Base-by-base conservation (phyloP, 1,284 basidiomycete genomes). In the Cryptococcus sp. region DNA sequence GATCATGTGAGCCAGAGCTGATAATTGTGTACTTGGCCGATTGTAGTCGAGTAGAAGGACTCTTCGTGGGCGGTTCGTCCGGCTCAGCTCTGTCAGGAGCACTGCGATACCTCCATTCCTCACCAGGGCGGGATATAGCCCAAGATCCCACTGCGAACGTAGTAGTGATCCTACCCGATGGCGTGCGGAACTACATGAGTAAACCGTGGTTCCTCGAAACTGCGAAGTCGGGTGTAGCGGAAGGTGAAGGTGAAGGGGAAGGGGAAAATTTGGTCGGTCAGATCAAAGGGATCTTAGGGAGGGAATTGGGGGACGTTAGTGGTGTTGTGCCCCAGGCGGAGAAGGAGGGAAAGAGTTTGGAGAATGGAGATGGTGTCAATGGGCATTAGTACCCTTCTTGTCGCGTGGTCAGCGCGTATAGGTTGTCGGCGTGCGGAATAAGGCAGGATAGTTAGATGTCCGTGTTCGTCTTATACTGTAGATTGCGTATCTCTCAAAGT, bases 181-280 rank as follows among this genome's bases (percentile, higher is more conserved):
- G 92, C 3, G 87, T 97, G 57, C 85, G 94, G 61, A 98, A 98
- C 78, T 98, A 98, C 78, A 95, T 98, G 85, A 91, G 89, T 80
- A 96, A 95, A 62, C 64, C 68, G 13, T 78, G 77, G 77, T 78
- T 78, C 69, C 61, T 78, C 17, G 65, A 65, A n/a, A 58, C 61
- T 19, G 55, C 62, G 23, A 58, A 62, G 23, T 47, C 52, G 7
- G 45, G 51, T 3, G 43, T 57, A 2, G 27, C 47, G 1, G 60
- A 56, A 6, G 52, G 39, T 13, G 45, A 54, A 40, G 46, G 38
- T 10, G 58, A 49, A 17, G 54, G 43, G n/a, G 2, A 25, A 25
- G 30, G 30, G 30, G 46, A 55, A 39, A 56, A 56, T 25, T 40
- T 73, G 43, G 50, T 63, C n/a, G 42, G 43, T 7, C 49, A 59